phyloP scores from a whole-genome alignment of 192 early-diverging fungal genomes.

The Linnemannia zychae region DNA sequence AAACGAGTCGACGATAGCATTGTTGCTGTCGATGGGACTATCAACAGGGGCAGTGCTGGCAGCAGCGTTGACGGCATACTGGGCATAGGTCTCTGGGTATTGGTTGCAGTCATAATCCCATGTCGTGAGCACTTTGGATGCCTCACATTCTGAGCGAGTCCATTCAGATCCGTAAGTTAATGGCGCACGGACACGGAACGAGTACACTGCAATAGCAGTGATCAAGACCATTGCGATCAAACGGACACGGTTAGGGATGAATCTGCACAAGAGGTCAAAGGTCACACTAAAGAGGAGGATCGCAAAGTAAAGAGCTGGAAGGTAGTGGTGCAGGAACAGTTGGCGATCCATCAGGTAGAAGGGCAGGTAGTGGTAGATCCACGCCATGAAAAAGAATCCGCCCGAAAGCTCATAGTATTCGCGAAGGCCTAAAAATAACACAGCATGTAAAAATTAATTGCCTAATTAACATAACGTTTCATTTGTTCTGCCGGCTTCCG shows the following conservation, averaged over 20 bases:
- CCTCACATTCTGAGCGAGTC: constrained; percentile 80
- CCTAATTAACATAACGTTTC: constrained; percentile 3
- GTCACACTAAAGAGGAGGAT: constrained; percentile 78
- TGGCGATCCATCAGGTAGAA: constrained; percentile 94
- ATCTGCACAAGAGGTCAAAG: constrained; percentile 81
- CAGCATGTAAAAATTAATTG: constrained; percentile 44
- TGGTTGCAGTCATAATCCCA: constrained; percentile 90
- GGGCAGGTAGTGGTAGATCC: constrained; percentile 88
- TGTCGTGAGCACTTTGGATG: constrained; percentile 79
- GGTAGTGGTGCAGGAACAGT: constrained; percentile 94
- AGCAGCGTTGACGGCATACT: constrained; percentile 20
- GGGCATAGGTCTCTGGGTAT: constrained; percentile 23
- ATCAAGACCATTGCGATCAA: constrained; percentile 66
- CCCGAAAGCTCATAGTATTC: constrained; percentile 69
- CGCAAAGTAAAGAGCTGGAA: constrained; percentile 93
- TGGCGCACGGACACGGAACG: constrained; percentile 80
- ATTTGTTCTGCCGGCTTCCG: neutral
- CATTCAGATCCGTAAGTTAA: constrained; percentile 88
- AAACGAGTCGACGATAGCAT: neutral
- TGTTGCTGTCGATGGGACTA: neutral
- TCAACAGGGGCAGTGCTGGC: neutral
- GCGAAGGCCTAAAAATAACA: constrained; percentile 54
- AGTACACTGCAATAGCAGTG: constrained; percentile 63
- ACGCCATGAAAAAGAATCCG: constrained; percentile 80
- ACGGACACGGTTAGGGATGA: constrained; percentile 67